Evolutionary conservation across 768 basidiomycete species (phyloP).

Genomic region (Panellus pusillus): DNA sequence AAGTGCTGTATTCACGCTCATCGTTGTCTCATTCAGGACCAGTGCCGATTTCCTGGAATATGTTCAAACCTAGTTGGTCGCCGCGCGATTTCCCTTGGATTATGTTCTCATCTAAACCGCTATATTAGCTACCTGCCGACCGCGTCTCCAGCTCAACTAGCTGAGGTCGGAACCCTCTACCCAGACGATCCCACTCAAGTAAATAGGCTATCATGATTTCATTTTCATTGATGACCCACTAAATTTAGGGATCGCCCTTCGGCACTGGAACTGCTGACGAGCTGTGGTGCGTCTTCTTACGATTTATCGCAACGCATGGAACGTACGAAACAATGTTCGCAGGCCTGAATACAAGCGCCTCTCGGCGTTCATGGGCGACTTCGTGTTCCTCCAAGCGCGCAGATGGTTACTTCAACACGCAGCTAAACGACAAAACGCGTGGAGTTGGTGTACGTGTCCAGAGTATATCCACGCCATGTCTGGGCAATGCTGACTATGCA

Average conservation of each 20-base stretch:
- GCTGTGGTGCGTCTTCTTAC: background rate
- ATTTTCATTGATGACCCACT: background rate
- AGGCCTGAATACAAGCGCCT: too few relatives aligned
- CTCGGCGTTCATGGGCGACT: too few relatives aligned
- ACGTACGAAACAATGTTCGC: too few relatives aligned
- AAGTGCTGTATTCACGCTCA: slow-evolving; percentile 9
- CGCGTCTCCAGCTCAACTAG: background rate
- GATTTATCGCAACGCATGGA: too few relatives aligned
- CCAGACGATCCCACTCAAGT: slow-evolving; percentile 4
- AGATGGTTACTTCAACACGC: too few relatives aligned
- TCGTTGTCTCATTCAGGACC: slow-evolving; percentile 17
- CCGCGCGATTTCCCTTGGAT: too few relatives aligned
- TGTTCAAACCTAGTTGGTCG: background rate
- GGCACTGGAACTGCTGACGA: background rate
- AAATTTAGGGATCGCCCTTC: slow-evolving; percentile 2
- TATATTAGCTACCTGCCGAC: background rate
- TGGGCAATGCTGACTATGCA: too few relatives aligned
- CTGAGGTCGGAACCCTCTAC: background rate
- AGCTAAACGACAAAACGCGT: too few relatives aligned
- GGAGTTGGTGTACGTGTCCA: too few relatives aligned
- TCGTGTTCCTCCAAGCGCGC: too few relatives aligned
- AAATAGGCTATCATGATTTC: background rate
- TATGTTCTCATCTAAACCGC: background rate
- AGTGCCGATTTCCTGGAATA: background rate
- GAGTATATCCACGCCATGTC: too few relatives aligned